These are phyloP conservation scores for Fusarium poae DNA, from an alignment of 2,329 filamentous ascomycete genomes.

Conservation along the genomic window DNA sequence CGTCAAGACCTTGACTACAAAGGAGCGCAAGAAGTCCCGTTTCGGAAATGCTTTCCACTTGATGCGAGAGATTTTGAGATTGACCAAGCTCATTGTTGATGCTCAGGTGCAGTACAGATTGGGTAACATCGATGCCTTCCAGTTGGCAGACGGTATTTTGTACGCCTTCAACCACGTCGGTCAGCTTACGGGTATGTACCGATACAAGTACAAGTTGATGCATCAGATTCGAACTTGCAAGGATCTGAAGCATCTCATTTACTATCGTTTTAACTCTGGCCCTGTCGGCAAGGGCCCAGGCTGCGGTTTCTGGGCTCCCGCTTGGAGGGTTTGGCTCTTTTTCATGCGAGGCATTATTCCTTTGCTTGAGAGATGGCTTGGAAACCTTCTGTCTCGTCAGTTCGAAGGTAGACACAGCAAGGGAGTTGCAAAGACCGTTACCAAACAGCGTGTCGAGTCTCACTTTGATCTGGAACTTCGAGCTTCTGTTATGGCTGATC, in stretches of 20 bases:
- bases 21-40: slow-evolving; percentile 98
- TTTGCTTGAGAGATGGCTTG: slow-evolving; percentile 95
- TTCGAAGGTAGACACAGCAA: slow-evolving; percentile 99
- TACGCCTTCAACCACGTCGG: slow-evolving; percentile 99
- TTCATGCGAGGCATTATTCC: slow-evolving; percentile 99
- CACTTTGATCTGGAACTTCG: slow-evolving; percentile 98
- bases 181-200: slow-evolving; percentile 98
- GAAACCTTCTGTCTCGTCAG: slow-evolving; percentile 94
- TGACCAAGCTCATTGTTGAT: slow-evolving; percentile 98
- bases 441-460: slow-evolving; percentile 98
- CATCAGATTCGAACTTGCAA: slow-evolving; percentile 99
- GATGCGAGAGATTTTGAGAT: slow-evolving; percentile 95
- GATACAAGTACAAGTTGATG: slow-evolving; percentile 99
- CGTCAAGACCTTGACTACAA: slow-evolving; percentile 97
- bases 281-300: slow-evolving; percentile 97
- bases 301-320: slow-evolving; percentile 98
- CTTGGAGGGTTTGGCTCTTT: slow-evolving; percentile 99
- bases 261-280: slow-evolving; percentile 98
- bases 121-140: slow-evolving; percentile 98
- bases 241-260: slow-evolving; percentile 98
- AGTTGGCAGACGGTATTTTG: slow-evolving; percentile 97
- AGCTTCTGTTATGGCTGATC: slow-evolving; percentile 97
- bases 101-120: slow-evolving; percentile 97
- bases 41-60: slow-evolving; percentile 99
- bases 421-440: slow-evolving; percentile 98